Conservation (phyloP, 2,329 filamentous ascomycete genomes). For the Byssothecium circinans region DNA sequence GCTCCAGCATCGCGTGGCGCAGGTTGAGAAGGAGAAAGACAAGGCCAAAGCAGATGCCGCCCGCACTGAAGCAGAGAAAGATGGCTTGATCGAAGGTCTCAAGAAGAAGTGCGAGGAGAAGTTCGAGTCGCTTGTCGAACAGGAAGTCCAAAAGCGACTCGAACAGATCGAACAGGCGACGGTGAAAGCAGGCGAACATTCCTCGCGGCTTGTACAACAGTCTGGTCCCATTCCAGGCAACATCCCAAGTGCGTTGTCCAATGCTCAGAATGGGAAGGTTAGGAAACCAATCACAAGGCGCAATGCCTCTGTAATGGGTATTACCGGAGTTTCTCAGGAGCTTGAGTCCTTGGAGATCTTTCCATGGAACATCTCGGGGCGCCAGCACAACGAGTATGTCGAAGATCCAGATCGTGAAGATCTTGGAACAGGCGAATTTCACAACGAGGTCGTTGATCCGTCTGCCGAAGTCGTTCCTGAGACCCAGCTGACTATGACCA, state of each 20-base stretch:
- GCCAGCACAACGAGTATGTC: not conserved
- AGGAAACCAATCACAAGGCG: slow-evolving; percentile 27
- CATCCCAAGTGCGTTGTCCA: not conserved
- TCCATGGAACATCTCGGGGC: not conserved
- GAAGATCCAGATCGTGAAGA: slow-evolving; percentile 5
- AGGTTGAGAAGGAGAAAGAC: slow-evolving; percentile 15
- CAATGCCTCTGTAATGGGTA: slow-evolving; percentile 13
- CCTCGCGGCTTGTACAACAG: not conserved
- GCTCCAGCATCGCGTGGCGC: slow-evolving; percentile 9
- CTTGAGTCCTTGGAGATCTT: not conserved
- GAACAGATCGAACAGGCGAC: not conserved
- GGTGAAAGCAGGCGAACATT: not conserved
- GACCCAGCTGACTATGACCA: slow-evolving; percentile 10
- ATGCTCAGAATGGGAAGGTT: not conserved
- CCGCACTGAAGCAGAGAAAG: slow-evolving; percentile 14
- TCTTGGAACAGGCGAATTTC: not conserved
- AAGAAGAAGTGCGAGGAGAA: slow-evolving; percentile 12
- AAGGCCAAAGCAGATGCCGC: slow-evolving; percentile 17
- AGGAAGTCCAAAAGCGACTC: not conserved
- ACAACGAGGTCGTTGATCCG: slow-evolving; percentile 9
- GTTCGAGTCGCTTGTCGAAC: slow-evolving; percentile 4
- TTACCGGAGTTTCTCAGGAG: not conserved
- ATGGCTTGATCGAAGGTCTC: slow-evolving; percentile 18
- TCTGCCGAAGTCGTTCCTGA: slow-evolving; percentile 11
- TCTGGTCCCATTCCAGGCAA: not conserved